These are phyloP conservation scores for Blepharisma stoltei DNA, from an alignment of 73 alveolate genomes.

Conservation along the genomic window DNA sequence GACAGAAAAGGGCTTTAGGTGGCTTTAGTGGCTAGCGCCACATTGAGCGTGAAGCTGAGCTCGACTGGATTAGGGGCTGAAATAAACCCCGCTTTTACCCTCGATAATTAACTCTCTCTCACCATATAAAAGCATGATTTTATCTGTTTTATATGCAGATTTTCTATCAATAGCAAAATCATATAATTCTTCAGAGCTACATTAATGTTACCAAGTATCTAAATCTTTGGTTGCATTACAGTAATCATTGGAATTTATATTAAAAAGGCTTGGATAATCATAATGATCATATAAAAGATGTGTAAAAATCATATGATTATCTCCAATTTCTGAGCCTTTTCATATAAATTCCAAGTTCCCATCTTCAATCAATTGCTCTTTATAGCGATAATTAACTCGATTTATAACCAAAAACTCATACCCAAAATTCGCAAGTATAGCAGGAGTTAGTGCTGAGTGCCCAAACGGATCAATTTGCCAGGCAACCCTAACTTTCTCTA, in stretches of 20 bases:
- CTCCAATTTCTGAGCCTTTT: not conserved
- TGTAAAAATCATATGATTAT: not conserved
- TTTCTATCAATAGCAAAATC: not conserved
- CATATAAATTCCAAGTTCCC: constrained; percentile 15
- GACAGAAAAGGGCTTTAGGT: too few relatives aligned
- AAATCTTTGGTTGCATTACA: not conserved
- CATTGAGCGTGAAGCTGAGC: too few relatives aligned
- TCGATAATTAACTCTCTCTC: too few relatives aligned
- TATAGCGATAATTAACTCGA: not conserved
- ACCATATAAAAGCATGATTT: constrained; percentile 23
- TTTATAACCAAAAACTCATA: constrained; percentile 9
- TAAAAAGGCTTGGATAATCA: not conserved
- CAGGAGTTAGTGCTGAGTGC: constrained; percentile 11
- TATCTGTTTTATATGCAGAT: not conserved
- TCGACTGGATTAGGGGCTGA: too few relatives aligned
- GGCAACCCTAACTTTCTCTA: not conserved
- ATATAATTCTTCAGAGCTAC: not conserved
- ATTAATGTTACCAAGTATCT: not conserved
- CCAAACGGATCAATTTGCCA: constrained; percentile 28
- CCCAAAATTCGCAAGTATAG: constrained; percentile 9
- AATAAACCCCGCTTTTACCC: too few relatives aligned
- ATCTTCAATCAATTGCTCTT: not conserved
- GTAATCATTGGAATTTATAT: not conserved
- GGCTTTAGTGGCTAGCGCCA: too few relatives aligned
- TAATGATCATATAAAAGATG: constrained; percentile 19